Base-by-base conservation (phyloP, 805 yeast genomes). In the Sungouiozyma intestinalis region DNA sequence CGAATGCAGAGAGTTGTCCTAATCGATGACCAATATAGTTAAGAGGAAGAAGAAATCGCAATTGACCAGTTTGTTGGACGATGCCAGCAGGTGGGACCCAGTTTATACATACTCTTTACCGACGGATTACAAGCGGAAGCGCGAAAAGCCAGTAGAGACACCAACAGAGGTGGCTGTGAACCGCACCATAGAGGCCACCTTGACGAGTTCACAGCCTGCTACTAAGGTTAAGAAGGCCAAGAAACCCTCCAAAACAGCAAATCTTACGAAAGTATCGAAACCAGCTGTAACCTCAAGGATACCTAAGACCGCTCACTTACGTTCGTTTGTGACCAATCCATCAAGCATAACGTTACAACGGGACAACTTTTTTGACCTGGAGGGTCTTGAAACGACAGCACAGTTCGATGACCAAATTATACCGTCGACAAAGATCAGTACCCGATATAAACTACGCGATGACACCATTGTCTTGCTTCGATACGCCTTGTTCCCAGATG, bases 1-100 rank as follows among this genome's bases (percentile, higher is more conserved):
- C n/a, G n/a, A n/a, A n/a, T n/a, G n/a, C n/a, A n/a, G n/a, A n/a
- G n/a, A n/a, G n/a, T n/a, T n/a, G n/a, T 24, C 29, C 6, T 24
- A 11, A 24, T 11, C 9, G 29, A 24, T 6, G 29, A 24, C 6
- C 29, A 24, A n/a, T 24, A 14, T 19, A 13, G 24, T 3, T 15
- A 33, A 4, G n/a, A 11, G 15, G 9, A 4, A 13, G 18, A 40
- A 24, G 38, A 11, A n/a, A 1, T 40, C 16, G 11, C 46, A 45
- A 16, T 29, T 56, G 32, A 45, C 48, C 33, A 37, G 41, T 4
- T 41, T 60, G 18, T 38, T 60, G 15, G 51, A 57, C 21, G 65
- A 57, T 20, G 58, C 63, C 1, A 54, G 33, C 32, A 50, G 46
- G 19, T 59, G 52, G 35, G 50, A 55, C 35, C 51, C 62, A 3